Base-by-base conservation (phyloP, 306 rosid species). In the Corylus heterophylla region DNA sequence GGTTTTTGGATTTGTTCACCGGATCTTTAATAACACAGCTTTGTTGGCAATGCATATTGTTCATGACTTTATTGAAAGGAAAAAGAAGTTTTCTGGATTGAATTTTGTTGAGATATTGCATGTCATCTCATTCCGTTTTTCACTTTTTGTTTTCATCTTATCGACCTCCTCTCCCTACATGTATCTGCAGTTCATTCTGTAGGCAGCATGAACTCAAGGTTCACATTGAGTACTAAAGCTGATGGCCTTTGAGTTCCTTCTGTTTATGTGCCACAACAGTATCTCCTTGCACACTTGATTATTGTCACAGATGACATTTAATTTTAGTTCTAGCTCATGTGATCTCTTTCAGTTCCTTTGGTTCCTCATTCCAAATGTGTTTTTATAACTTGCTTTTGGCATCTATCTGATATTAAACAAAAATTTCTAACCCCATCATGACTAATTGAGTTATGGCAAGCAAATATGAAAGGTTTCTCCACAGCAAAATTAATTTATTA, bases 1-100 rank as follows among this genome's bases (percentile, higher is more conserved):
- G 64, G 79, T 61, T 22, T 66, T 49, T 37, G 67, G 45, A 67
- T 75, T 42, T 58, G 54, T n/a, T 79, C 74, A 78, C 71, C 52
- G 27, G 62, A 62, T 62, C 37, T n/a, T 44, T 56, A 44, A 50
- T 56, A 42, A 39, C 56, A 18, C 71, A 8, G 25, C 58, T 51
- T 67, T 39, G 66, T 66, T 54, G 45, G 49, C 70, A 17, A 18
- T 74, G 83, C 74, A 22, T 39, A 64, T 42, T 66, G 35, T 37
- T 13, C 4, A 31, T 54, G 29, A 13, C 10, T 17, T 80, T 63
- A 12, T 17, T 56, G 7, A 31, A 51, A n/a, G 11, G 51, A 51
- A 49, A 50, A 68, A n/a, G 45, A 20, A 10, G 54, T 29, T 25
- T n/a, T 39, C 47, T 8, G 64, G 37, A 64, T 18, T 48, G 29